These are phyloP conservation scores for Cytospora leucostoma DNA, from an alignment of 2,329 filamentous ascomycete genomes.

Conservation along the genomic window DNA sequence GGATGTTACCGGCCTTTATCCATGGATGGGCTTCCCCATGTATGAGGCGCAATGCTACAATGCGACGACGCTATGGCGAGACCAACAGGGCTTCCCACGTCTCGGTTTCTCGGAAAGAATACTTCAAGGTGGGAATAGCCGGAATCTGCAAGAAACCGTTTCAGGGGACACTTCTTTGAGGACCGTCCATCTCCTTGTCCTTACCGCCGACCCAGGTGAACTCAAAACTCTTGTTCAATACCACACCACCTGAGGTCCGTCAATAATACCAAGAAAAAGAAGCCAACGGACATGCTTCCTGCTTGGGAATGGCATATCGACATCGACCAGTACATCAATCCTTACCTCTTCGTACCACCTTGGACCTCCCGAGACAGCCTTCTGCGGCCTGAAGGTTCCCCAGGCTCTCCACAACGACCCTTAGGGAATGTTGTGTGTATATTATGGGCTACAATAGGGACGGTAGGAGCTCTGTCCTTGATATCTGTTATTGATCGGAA, in stretches of 20 bases:
- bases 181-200: no score
- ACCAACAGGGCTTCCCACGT: no score
- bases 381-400: slow-evolving; percentile 69
- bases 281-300: slow-evolving; percentile 9
- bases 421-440: slow-evolving; percentile 61
- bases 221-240: background rate
- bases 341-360: slow-evolving; percentile 65
- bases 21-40: no score
- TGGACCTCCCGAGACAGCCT: slow-evolving; percentile 67
- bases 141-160: no score
- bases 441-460: slow-evolving; percentile 65
- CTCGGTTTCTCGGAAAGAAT: no score
- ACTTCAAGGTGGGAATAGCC: no score
- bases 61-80: no score
- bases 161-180: no score
- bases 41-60: no score
- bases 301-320: slow-evolving; percentile 60
- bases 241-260: background rate
- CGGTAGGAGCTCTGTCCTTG: slow-evolving; percentile 61
- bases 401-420: slow-evolving; percentile 40
- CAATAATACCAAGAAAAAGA: background rate
- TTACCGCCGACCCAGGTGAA: no score
- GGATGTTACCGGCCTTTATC: no score
- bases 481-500: slow-evolving; percentile 59
- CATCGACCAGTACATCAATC: slow-evolving; percentile 76